Evolutionary conservation across 257 asterid species (phyloP), one percentile per base, ranked within the genome.

Genomic region (Ilex aquifolium): DNA sequence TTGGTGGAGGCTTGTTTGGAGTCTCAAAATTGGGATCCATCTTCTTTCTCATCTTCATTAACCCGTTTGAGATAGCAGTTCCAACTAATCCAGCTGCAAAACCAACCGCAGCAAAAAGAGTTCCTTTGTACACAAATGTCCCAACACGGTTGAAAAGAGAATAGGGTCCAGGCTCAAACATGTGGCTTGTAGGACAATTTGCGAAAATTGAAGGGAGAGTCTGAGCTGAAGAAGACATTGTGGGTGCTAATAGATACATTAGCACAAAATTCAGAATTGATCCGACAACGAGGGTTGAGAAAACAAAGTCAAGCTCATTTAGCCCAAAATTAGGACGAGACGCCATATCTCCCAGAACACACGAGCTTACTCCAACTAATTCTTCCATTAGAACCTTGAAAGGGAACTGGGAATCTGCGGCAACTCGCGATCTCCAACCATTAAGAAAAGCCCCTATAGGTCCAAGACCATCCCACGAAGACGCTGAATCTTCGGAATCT

Each of bases 381-480:
- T 91, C 97, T 64, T 91, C 97, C 97, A 91, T 91, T 13, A 91
- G 81, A 57, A 91, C 96, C 79, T 91, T 91, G 72, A 91, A 91
- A 0, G 96, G 94, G 72, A 91, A 91, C 48, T 88, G 96, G 1
- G 96, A 87, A 77, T 91, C 98, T 0, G 96, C 95, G 13, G 85
- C 83, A 69, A 91, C 98, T 70, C 98, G 78, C 4, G 95, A 82
- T 78, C 93, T 82, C 99, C 99, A 92, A 10, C 97, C 96, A 46
- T 12, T 73, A 32, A 88, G 44, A 53, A 91, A 85, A 32, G 87
- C 94, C 29, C 96, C 96, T 48, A 88, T 59, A 2, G 94, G 94
- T 59, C 97, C 96, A 56, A 91, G 82, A 1, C 82, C 73, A 50
- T 73, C 79, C 59, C 15, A 53, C 1, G 81, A 80, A 9, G 88